Evolutionary conservation across 805 yeast species (phyloP), one percentile per base, ranked within the genome.

Genomic region (Lachancea nothofagi): DNA sequence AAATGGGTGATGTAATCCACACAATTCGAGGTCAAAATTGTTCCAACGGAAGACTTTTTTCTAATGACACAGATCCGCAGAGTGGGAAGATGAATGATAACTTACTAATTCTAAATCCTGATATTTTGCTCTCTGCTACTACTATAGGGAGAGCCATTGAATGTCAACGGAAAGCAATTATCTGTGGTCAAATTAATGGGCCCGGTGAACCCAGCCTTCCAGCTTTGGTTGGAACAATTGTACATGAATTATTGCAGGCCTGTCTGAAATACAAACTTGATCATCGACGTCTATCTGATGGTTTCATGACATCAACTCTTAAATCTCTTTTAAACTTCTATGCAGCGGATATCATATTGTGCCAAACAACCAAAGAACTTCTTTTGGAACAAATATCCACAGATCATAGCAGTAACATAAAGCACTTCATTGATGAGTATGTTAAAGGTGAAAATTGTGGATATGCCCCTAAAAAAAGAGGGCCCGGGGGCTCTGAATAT

Each of bases 101-200:
- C 48, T 56, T 88, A n/a, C 60, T 89, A 21, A 71, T 90, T 15
- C 73, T 93, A 72, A 75, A 83, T 48, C 98, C 98, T 0, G 97
- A 93, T 55, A 62, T 76, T 3, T 62, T 93, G 9, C 63, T 90
- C 0, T 76, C 96, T 0, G 88, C 96, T 2, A 93, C 97, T 0
- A 65, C 80, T 3, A 74, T 88, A 1, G 81, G 96, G 1, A 83
- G 83, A 29, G 80, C 90, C 2, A 64, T 86, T 22, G 70, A 66
- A 14, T 93, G 98, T 55, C 67, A 77, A 22, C 66, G 98, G 40
- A 75, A 79, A 43, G 76, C 90, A 0, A 78, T 85, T 0, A 59
- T 90, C 3, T 65, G 67, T 23, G 67, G 72, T 21, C 65, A 80
- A 32, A 66, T 83, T 28, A 67, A 71, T 17, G 74, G 77, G 31